A percentile compares a stretch with the other conserved stretches of the same genome.
Conservation (phyloP, 2,329 filamentous ascomycete species). For the Sclerotiophoma versabilis region DNA sequence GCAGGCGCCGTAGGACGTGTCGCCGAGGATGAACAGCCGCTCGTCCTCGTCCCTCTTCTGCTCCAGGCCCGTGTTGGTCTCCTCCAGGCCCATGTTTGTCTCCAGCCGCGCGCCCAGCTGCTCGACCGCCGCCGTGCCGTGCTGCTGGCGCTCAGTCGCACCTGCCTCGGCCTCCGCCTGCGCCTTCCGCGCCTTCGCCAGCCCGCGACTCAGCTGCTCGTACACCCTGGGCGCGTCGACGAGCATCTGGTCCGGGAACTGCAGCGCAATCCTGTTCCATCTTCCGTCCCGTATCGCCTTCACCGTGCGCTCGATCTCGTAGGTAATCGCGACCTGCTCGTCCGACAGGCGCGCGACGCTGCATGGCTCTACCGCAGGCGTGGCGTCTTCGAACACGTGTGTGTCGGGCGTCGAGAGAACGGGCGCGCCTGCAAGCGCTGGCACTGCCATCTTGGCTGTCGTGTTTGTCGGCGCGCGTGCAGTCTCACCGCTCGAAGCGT, state of each 20-base stretch:
- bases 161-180: constrained; percentile 13
- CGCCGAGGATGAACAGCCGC: constrained; percentile 82
- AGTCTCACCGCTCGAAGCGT: too few species aligned
- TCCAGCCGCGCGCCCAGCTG: constrained; percentile 27
- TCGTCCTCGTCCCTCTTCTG: constrained; percentile 41
- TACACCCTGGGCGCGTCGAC: constrained; percentile 83
- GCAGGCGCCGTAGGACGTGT: constrained; percentile 96
- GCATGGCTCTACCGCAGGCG: constrained; percentile 50
- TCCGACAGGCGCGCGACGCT: constrained; percentile 58
- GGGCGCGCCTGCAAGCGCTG: constrained; percentile 54
- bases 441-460: constrained; percentile 34
- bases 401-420: constrained; percentile 69
- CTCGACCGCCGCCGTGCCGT: constrained; percentile 14
- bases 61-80: constrained; percentile 21
- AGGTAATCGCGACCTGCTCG: constrained; percentile 76
- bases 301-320: constrained; percentile 85
- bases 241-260: constrained; percentile 95
- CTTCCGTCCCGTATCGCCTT: constrained; percentile 73
- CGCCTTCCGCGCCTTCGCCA: constrained; percentile 46
- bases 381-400: constrained; percentile 64
- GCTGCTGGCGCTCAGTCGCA: not conserved
- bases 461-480: constrained; percentile 7
- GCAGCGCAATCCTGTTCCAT: constrained; percentile 83
- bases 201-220: constrained; percentile 65
- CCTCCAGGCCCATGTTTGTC: constrained; percentile 21